Evolutionary conservation across 1,284 basidiomycete species (phyloP).

Genomic region (Ceratobasidium sp.): DNA sequence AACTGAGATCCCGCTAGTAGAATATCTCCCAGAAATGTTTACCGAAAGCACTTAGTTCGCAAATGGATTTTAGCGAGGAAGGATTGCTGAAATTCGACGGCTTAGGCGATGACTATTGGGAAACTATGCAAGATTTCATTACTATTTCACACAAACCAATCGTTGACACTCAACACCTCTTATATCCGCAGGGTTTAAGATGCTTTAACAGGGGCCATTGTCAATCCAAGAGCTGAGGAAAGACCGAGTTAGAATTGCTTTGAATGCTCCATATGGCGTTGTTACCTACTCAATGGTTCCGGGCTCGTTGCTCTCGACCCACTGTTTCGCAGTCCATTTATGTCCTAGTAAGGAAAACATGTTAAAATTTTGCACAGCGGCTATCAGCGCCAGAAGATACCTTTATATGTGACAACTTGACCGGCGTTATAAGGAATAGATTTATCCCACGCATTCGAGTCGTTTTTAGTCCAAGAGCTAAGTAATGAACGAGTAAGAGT

Average conservation of each 20-base stretch:
- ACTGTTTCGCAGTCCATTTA: constrained; percentile 49
- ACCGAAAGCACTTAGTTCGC: no score
- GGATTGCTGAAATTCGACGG: no score
- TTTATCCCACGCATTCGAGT: constrained; percentile 44
- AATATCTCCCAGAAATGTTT: no score
- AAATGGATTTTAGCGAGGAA: no score
- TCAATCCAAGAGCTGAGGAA: constrained; percentile 44
- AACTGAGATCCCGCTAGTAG: no score
- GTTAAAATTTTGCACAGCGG: background rate
- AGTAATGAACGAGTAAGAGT: background rate
- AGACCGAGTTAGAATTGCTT: background rate
- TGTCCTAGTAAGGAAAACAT: background rate
- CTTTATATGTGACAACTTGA: constrained; percentile 47
- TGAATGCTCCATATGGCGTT: no score
- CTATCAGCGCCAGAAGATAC: background rate
- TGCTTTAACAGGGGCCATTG: constrained; percentile 46
- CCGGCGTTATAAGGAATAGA: constrained; percentile 48
- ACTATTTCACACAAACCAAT: no score
- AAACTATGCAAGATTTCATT: no score
- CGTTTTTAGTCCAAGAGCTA: constrained; percentile 47
- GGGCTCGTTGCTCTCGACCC: constrained; percentile 50
- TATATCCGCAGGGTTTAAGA: no score
- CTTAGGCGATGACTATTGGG: no score
- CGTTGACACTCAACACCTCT: no score
- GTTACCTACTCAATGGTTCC: constrained; percentile 34